Percentiles rank a stretch among this genome's conserved stretches.
Evolutionary conservation across 192 early-diverging fungal genomes (phyloP).

Genomic region (Allomyces macrogynus): DNA sequence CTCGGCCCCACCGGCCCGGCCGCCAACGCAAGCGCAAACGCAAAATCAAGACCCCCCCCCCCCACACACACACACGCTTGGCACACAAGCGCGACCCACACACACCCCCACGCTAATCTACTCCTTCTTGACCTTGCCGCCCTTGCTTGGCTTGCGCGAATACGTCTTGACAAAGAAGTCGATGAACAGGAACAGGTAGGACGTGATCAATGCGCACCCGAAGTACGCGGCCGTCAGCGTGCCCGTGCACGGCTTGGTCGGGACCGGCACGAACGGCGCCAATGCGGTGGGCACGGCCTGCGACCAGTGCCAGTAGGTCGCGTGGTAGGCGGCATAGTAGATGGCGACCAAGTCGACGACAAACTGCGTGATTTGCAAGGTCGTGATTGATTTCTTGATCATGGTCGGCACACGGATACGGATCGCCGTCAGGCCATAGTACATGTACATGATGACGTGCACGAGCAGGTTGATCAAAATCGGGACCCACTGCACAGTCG

Average conservation of each 20-base stretch:
- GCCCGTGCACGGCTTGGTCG: slow-evolving; percentile 38
- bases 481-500: slow-evolving; percentile 58
- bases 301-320: slow-evolving; percentile 34
- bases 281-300: slow-evolving; percentile 9
- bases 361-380: slow-evolving; percentile 77
- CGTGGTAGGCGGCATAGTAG: slow-evolving; percentile 71
- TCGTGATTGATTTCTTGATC: slow-evolving; percentile 75
- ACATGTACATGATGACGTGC: slow-evolving; percentile 83
- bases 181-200: slow-evolving; percentile 74
- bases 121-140: background rate
- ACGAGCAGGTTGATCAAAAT: slow-evolving; percentile 69
- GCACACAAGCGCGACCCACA: no score
- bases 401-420: slow-evolving; percentile 22
- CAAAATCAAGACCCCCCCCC: no score
- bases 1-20: no score
- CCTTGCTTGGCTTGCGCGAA: background rate
- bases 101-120: background rate
- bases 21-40: no score
- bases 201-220: slow-evolving; percentile 54
- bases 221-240: slow-evolving; percentile 58
- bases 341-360: slow-evolving; percentile 67
- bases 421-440: slow-evolving; percentile 60
- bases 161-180: slow-evolving; percentile 78
- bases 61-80: no score
- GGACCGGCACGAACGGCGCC: slow-evolving; percentile 3